phyloP scores from a whole-genome alignment of 768 basidiomycete genomes.

The Auricularia sp. region DNA sequence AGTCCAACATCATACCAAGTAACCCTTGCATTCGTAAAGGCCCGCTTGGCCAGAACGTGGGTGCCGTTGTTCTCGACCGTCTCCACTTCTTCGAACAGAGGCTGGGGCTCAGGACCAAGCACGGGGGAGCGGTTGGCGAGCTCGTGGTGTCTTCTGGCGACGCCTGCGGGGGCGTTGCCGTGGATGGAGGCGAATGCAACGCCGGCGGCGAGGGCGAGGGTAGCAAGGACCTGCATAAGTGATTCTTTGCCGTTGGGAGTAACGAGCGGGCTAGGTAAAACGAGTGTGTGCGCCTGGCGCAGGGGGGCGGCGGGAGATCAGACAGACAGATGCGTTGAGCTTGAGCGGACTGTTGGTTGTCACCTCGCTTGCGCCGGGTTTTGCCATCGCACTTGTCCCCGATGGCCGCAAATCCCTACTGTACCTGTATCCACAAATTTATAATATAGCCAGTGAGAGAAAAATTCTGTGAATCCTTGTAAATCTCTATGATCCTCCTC shows the following conservation, averaged over 20 bases:
- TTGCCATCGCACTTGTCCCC: too few relatives aligned
- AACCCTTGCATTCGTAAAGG: slow-evolving; percentile 30
- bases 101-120: slow-evolving; percentile 29
- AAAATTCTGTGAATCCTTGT: too few relatives aligned
- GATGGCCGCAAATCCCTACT: too few relatives aligned
- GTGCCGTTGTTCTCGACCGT: background rate
- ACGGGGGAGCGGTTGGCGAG: slow-evolving; percentile 39
- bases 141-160: slow-evolving; percentile 29
- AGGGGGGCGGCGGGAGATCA: too few relatives aligned
- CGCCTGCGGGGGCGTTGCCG: background rate
- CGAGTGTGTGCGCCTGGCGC: too few relatives aligned
- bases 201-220: background rate
- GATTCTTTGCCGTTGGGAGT: slow-evolving; percentile 18
- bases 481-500: too few relatives aligned
- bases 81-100: slow-evolving; percentile 15
- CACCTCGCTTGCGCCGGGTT: too few relatives aligned
- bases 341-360: too few relatives aligned
- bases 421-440: too few relatives aligned
- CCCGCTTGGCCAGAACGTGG: background rate
- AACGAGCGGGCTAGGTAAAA: too few relatives aligned
- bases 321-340: too few relatives aligned
- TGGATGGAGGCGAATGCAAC: background rate
- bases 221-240: slow-evolving; percentile 35
- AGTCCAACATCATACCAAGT: slow-evolving; percentile 50
- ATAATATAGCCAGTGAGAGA: too few relatives aligned